phyloP scores from a whole-genome alignment of 2,329 filamentous ascomycete species.

The Hysterium pulicare region DNA sequence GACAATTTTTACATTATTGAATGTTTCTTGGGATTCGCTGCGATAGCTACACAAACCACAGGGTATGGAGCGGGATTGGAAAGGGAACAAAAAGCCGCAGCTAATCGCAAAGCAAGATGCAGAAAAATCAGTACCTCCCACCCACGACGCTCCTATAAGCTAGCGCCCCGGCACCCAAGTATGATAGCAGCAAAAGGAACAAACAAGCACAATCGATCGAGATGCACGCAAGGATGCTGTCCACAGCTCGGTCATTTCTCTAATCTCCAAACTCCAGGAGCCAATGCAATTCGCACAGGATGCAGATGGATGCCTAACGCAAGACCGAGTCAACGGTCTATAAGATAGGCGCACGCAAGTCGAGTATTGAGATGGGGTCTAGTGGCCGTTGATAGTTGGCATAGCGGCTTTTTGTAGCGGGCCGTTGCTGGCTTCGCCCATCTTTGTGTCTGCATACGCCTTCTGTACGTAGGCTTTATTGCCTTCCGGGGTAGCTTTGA shows the following conservation, averaged over 20 bases:
- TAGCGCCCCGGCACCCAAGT: background rate
- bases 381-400: conserved; percentile 1
- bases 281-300: background rate
- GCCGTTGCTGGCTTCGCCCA: conserved; percentile 32
- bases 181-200: background rate
- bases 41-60: no score
- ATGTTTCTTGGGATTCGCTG: no score
- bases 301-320: background rate
- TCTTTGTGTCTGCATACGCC: conserved; percentile 33
- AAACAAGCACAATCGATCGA: background rate
- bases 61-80: background rate
- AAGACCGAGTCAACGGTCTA: no score
- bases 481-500: conserved; percentile 40
- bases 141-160: background rate
- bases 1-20: no score
- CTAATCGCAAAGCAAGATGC: no score
- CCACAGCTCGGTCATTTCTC: background rate
- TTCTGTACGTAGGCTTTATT: conserved; percentile 38
- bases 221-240: background rate
- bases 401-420: conserved; percentile 6
- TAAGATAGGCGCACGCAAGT: no score
- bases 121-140: background rate
- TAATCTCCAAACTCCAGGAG: background rate
- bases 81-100: background rate
- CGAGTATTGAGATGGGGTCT: background rate